Conservation (phyloP, 2,329 filamentous ascomycete species). For the Fusarium concolor region DNA sequence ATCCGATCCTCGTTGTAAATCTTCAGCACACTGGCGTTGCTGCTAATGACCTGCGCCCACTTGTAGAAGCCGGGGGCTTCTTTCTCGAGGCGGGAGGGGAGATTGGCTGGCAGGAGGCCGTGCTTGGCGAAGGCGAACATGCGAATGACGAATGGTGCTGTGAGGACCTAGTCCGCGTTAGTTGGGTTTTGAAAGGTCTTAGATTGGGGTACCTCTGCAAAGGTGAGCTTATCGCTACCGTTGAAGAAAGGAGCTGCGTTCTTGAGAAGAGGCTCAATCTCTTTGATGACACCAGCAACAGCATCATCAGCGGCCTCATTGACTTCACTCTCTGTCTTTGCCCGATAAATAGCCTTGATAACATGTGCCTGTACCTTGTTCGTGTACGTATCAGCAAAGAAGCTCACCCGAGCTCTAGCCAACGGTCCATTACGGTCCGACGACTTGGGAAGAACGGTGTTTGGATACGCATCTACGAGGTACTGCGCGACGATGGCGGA, state of each 20-base stretch:
- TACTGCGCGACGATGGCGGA: slow-evolving; percentile 80
- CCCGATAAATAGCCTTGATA: slow-evolving; percentile 57
- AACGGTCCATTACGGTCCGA: slow-evolving; percentile 67
- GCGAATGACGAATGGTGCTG: slow-evolving; percentile 75
- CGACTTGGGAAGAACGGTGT: slow-evolving; percentile 70
- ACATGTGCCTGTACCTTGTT: slow-evolving; percentile 65
- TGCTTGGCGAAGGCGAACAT: slow-evolving; percentile 66
- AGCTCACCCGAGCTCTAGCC: slow-evolving; percentile 72
- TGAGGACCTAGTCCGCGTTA: slow-evolving; percentile 68
- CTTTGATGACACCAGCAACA: slow-evolving; percentile 70
- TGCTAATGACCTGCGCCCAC: slow-evolving; percentile 71
- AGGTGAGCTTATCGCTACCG: slow-evolving; percentile 71
- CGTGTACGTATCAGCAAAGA: slow-evolving; percentile 77
- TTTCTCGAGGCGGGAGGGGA: slow-evolving; percentile 60
- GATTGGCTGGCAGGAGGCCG: slow-evolving; percentile 62
- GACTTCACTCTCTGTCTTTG: slow-evolving; percentile 62
- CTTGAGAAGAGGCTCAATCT: slow-evolving; percentile 77
- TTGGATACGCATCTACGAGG: slow-evolving; percentile 75
- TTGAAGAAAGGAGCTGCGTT: slow-evolving; percentile 71
- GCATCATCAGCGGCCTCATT: slow-evolving; percentile 61
- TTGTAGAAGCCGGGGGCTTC: slow-evolving; percentile 74
- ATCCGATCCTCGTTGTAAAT: slow-evolving; percentile 67
- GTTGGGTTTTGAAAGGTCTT: not conserved
- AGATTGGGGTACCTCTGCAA: slow-evolving; percentile 72
- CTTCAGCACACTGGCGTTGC: slow-evolving; percentile 73